Conservation (phyloP, 2,329 filamentous ascomycete species). For the Aspergillus luchuensis region DNA sequence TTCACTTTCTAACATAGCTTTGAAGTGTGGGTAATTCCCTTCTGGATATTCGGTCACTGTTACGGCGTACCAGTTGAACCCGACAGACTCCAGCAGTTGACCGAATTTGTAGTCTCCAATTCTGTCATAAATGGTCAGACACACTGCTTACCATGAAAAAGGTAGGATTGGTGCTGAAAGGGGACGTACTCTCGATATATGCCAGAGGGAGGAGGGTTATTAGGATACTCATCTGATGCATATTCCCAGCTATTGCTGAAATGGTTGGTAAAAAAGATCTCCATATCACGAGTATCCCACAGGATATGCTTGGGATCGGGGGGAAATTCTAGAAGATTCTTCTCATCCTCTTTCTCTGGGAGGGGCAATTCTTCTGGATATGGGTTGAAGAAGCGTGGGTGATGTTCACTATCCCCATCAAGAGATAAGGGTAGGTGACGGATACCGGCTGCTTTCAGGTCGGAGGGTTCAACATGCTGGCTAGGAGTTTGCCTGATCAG, state of each 20-base stretch:
- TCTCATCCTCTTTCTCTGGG: neutral
- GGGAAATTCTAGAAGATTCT: neutral
- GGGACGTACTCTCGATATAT: conserved; percentile 2
- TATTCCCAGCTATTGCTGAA: neutral
- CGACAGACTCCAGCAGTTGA: neutral
- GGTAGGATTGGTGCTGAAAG: neutral
- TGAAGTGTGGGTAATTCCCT: conserved; percentile 7
- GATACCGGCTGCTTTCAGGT: neutral
- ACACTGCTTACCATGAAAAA: too few relatives aligned
- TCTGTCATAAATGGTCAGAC: neutral
- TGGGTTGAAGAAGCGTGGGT: neutral
- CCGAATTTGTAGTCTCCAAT: conserved; percentile 11
- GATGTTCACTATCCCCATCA: neutral
- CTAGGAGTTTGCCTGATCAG: conserved; percentile 5
- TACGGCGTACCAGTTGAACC: conserved; percentile 1
- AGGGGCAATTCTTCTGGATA: conserved; percentile 5
- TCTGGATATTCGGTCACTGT: neutral
- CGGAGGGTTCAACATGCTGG: neutral
- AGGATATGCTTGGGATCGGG: neutral
- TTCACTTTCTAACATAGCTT: conserved; percentile 10
- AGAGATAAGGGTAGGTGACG: neutral
- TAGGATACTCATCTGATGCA: neutral
- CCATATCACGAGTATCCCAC: conserved; percentile 4
- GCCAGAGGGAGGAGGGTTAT: conserved; percentile 4
- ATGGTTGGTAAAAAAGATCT: neutral